Evolutionary conservation across 2,329 filamentous ascomycete genomes (phyloP).

Genomic region (Aspergillus japonicus): DNA sequence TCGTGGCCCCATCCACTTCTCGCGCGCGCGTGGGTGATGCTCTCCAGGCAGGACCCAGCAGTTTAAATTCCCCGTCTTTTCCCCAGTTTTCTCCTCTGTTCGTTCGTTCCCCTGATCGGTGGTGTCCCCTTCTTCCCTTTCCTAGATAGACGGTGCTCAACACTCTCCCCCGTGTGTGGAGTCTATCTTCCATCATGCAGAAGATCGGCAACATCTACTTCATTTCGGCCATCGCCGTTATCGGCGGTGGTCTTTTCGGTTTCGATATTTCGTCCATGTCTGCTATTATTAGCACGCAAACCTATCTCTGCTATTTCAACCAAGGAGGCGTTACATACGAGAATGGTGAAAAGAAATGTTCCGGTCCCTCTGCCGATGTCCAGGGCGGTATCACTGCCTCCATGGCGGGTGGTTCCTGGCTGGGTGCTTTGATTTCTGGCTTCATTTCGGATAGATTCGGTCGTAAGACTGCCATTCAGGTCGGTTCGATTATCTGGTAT

Average conservation of each 20-base stretch:
- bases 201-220: constrained; percentile 59
- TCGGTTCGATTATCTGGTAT: constrained; percentile 53
- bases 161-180: background rate
- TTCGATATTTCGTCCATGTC: constrained; percentile 79
- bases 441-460: constrained; percentile 58
- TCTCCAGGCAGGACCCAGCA: background rate
- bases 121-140: background rate
- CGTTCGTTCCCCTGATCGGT: background rate
- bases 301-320: constrained; percentile 71
- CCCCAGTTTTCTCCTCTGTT: constrained; percentile 8
- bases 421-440: constrained; percentile 58
- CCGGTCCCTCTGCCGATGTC: constrained; percentile 50
- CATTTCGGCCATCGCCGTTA: constrained; percentile 58
- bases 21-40: background rate
- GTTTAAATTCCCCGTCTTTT: constrained; percentile 8
- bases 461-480: constrained; percentile 54
- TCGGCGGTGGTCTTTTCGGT: constrained; percentile 70
- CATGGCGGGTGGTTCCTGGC: constrained; percentile 71
- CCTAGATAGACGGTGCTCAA: background rate
- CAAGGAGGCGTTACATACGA: constrained; percentile 44
- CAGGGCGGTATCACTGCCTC: constrained; percentile 71
- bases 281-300: constrained; percentile 63
- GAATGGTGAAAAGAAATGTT: constrained; percentile 26
- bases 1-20: background rate
- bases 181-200: constrained; percentile 27